Evolutionary conservation across 345 rosid species (phyloP), one percentile per base, ranked within the genome.

Genomic region (Brassica nigra): DNA sequence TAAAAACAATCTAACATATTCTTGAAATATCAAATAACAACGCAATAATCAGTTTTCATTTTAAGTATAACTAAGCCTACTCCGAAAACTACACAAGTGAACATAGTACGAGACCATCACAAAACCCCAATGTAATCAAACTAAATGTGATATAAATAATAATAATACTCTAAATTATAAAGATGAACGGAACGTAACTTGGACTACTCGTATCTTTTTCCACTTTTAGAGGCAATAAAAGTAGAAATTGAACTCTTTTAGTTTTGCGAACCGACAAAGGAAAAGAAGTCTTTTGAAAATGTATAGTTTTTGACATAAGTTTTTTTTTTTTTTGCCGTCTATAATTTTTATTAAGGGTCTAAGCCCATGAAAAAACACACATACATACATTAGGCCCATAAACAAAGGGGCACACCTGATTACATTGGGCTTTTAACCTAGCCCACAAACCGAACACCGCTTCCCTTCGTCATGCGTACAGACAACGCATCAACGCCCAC

Each of bases 151-250:
- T 14, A 27, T 8, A 23, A 23, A 52, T n/a, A 44, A 42, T 55
- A 8, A 9, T 8, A 55, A 15, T 27, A 8, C 16, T 37, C 15
- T 27, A 31, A 44, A 29, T 61, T 18, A 61, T 31, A 42, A 42
- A 66, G 61, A 55, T 20, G 36, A 55, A 39, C 2, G 68, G 81
- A 78, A 78, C 82, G 78, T 68, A 79, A 79, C 61, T 62, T 74
- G 75, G 66, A 79, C 82, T 79, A 79, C 78, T 79, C 70, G 78
- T 15, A 74, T 79, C 65, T 74, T 79, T 73, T 23, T 74, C 58
- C 47, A 61, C 74, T 74, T 79, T 79, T 68, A 68, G 75, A 68
- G 59, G 36, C 65, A 39, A 52, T n/a, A 42, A 79, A 79, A 62
- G 75, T 74, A 62, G 20, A 34, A 68, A 79, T 34, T 61, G 68